Percentiles rank a stretch among this genome's conserved stretches.
These are phyloP conservation scores for Sungouiozyma intestinalis DNA, from an alignment of 805 yeast species.

Conservation along the genomic window DNA sequence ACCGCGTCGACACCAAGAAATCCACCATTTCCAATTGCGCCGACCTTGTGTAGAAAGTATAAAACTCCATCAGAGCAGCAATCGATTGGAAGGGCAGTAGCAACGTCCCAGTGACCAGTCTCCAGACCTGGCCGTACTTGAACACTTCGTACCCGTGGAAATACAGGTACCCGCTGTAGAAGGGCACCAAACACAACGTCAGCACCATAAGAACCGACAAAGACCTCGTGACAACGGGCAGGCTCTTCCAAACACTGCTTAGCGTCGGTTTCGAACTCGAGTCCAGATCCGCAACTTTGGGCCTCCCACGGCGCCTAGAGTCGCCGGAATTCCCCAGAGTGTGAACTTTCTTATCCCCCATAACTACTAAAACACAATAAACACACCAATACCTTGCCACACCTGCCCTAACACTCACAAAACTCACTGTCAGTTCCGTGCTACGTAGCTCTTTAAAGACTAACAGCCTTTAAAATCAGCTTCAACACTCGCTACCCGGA, in stretches of 20 bases:
- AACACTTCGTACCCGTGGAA: slow-evolving; percentile 13
- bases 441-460: too few relatives aligned
- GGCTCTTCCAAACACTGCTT: slow-evolving; percentile 16
- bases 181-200: slow-evolving; percentile 32
- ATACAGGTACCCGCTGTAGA: slow-evolving; percentile 15
- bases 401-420: too few relatives aligned
- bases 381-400: neutral
- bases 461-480: too few relatives aligned
- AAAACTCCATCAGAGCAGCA: slow-evolving; percentile 19
- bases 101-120: slow-evolving; percentile 19
- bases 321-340: slow-evolving; percentile 7
- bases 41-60: slow-evolving; percentile 21
- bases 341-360: slow-evolving; percentile 2
- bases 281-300: neutral
- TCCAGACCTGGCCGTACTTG: slow-evolving; percentile 20
- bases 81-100: slow-evolving; percentile 18
- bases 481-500: too few relatives aligned
- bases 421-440: too few relatives aligned
- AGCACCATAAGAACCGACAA: slow-evolving; percentile 39
- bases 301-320: neutral
- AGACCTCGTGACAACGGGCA: slow-evolving; percentile 56
- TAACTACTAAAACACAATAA: too few relatives aligned
- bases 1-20: slow-evolving; percentile 11
- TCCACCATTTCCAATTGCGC: slow-evolving; percentile 16
- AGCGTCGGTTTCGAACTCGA: slow-evolving; percentile 2